Evolutionary conservation across 495 filamentous ascomycete genomes (phyloP), one percentile per base, ranked within the genome.

Genomic region (Barbatosphaeria neglecta): DNA sequence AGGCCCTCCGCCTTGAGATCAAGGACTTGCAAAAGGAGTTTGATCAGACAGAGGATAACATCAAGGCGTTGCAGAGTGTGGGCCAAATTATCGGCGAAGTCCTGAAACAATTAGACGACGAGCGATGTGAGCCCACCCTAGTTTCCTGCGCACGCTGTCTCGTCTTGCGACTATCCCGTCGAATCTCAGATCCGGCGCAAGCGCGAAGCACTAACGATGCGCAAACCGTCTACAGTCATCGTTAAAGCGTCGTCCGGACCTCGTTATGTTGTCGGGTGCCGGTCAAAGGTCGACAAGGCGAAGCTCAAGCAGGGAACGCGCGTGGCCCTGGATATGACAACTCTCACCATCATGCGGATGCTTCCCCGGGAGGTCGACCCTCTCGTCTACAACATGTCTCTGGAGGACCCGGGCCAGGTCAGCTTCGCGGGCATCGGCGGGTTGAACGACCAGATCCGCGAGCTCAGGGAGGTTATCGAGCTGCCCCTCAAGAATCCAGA

Each of bases 331-430:
- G 93, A 99, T 63, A 99, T 99, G 93, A 99, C 93, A 31, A 99
- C 93, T 15, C 82, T 99, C 50, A 99, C 93, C 22, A 99, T 99
- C 66, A 99, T 99, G 93, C 86, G 93, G 49, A 99, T 99, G 93
- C 70, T 99, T 35, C 93, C 93, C 35, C 86, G 93, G 54, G 93
- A 99, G 72, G 93, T 99, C 52, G 93, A 99, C 61, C 93, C 93
- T 16, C 70, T 97, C 53, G 93, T 99, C 43, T 99, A 99, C 77
- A 99, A 96, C 73, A 99, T 99, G 93, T 99, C 93, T 37, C 70
- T 99, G 47, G 93, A 97, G 66, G 93, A 99, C 60, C 92, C 93
- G 1, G 93, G 93, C 17, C 89, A 96, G 64, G 84, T 99, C 64
- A 95, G 84, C 72, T 99, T 99, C 59, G 90, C 82, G n/a, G 93